Base-by-base conservation (phyloP, 2,329 filamentous ascomycete genomes). In the Phaeomoniella chlamydospora region DNA sequence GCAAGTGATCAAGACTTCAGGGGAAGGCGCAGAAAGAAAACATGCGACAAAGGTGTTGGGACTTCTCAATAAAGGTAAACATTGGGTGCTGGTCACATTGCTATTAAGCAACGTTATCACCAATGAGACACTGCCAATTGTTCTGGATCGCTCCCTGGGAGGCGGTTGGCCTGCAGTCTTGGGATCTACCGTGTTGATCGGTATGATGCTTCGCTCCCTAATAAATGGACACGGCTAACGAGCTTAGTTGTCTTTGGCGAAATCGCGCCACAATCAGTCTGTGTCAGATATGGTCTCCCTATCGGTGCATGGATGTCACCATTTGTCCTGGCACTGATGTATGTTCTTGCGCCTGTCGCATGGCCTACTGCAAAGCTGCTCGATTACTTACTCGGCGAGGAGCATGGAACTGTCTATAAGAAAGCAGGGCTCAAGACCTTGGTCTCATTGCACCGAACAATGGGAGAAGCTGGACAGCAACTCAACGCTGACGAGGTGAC, bases 401-500 rank as follows among this genome's bases (percentile, higher is more conserved):
- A 96, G 51, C 88, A 96, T 54, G 88, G 88, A 36, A 94, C 87
- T 1, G 77, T 88, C 31, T 98, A 98, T 73, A 96, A 96, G 63
- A 98, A 96, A 65, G 88, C 86, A 41, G 90, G 90, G 0, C 63
- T 98, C 47, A 98, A 98, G 66, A 96, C 90, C 0, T 68, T 98
- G 18, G 90, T 98, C 17, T 94, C 86, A 0, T 68, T 98, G 12
- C 90, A 98, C 64, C 86, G 92, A 58, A 92, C 83, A 2, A 64
- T 96, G 10, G 90, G 90, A 17, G 77, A 84, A 32, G 80, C 81
- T 9, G 72, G 72, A 29, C 86, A 98, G 52, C 80, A 90, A 39
- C 66, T 98, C 37, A 96, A 94, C 57, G 81, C 94, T 47, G 90
- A 98, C 52, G 90, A 98, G 58, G 90, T 98, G 45, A 96, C 90